Percentiles rank a stretch among this genome's conserved stretches.
These are phyloP conservation scores for Lodderomyces metapsilosis DNA, from an alignment of 1,139 yeast species.

Conservation along the genomic window DNA sequence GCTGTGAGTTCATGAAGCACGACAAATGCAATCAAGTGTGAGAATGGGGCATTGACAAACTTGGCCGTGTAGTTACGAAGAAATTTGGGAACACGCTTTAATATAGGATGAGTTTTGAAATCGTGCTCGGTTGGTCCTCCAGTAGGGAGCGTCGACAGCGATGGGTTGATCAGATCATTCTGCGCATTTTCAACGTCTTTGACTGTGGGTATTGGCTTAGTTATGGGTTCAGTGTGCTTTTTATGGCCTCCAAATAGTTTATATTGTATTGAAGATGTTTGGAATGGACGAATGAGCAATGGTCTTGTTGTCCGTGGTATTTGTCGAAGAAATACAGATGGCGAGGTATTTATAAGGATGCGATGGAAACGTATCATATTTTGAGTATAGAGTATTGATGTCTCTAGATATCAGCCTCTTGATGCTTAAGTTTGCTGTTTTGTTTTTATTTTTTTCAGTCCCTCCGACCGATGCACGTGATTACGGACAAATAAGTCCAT, in stretches of 20 bases:
- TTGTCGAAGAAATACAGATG: background rate
- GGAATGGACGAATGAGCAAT: slow-evolving; percentile 2
- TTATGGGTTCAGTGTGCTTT: background rate
- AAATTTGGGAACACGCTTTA: slow-evolving; percentile 44
- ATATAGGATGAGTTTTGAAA: slow-evolving; percentile 29
- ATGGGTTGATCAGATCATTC: background rate
- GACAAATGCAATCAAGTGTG: slow-evolving; percentile 71
- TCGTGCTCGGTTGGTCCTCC: slow-evolving; percentile 8
- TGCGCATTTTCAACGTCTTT: background rate
- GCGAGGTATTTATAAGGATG: background rate
- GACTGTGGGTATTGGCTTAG: background rate
- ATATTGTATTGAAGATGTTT: background rate
- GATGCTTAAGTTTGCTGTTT: background rate
- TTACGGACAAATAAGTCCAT: background rate
- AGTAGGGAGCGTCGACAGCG: slow-evolving; percentile 2
- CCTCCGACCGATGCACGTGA: background rate
- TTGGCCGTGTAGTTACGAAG: slow-evolving; percentile 49
- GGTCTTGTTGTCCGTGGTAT: background rate
- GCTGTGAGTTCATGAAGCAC: slow-evolving; percentile 87
- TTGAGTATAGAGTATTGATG: background rate
- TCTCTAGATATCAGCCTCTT: background rate
- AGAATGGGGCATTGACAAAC: slow-evolving; percentile 59
- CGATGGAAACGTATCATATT: background rate
- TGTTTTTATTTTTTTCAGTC: no score
- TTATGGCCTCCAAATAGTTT: slow-evolving; percentile 5